Evolutionary conservation across 192 early-diverging fungal genomes (phyloP).

Genomic region (Polychytrium aggregatum): DNA sequence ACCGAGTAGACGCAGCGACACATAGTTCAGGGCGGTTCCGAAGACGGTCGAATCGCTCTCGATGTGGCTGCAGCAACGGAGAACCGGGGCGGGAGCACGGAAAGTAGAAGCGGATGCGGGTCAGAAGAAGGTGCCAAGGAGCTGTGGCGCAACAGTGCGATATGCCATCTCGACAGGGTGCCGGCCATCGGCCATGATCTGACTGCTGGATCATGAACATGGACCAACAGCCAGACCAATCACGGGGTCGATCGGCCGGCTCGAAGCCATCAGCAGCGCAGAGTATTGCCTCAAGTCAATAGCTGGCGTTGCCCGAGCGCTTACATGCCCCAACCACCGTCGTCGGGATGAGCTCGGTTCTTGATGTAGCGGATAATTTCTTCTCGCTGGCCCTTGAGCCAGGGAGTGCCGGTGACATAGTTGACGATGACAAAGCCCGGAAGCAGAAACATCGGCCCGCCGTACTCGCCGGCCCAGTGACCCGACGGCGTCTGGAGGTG

Average conservation of each 20-base stretch:
- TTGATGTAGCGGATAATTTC: conserved; percentile 85
- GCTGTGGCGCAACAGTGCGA: too few relatives aligned
- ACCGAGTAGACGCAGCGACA: conserved; percentile 77
- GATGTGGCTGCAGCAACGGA: conserved; percentile 51
- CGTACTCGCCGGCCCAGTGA: conserved; percentile 93
- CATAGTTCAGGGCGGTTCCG: conserved; percentile 93
- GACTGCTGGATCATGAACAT: too few relatives aligned
- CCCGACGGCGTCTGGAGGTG: conserved; percentile 83
- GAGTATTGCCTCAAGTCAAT: not conserved
- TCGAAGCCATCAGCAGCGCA: not conserved
- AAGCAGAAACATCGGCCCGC: conserved; percentile 93
- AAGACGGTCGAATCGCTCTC: conserved; percentile 88
- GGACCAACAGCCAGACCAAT: too few relatives aligned
- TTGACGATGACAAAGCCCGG: conserved; percentile 82
- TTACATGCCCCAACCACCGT: conserved; percentile 96
- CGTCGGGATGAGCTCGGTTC: conserved; percentile 65
- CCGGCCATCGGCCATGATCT: too few relatives aligned
- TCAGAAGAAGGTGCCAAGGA: too few relatives aligned
- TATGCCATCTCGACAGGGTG: too few relatives aligned
- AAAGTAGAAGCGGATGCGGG: too few relatives aligned
- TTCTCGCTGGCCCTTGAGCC: conserved; percentile 48
- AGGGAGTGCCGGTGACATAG: conserved; percentile 67
- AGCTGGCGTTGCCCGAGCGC: too few relatives aligned
- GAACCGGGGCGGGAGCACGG: not conserved
- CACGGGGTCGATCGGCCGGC: too few relatives aligned